phyloP scores from a whole-genome alignment of 768 basidiomycete genomes.

The Lentinula aciculospora region DNA sequence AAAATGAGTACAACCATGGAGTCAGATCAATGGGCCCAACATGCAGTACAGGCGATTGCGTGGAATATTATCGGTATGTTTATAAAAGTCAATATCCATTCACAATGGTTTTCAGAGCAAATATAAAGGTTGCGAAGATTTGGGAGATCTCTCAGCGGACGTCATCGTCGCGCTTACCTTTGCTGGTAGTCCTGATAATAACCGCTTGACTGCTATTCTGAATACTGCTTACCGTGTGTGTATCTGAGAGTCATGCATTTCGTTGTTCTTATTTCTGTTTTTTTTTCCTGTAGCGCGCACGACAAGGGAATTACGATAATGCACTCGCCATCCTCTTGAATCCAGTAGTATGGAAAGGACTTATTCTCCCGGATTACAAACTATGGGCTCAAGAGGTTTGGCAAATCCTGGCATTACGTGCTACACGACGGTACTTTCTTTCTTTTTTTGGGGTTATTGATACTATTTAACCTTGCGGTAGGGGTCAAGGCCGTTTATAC shows the following conservation, averaged over 20 bases:
- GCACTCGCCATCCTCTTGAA: conserved; percentile 60
- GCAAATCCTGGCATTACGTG: conserved; percentile 66
- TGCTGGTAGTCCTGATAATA: conserved; percentile 52
- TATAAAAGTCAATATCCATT: background rate
- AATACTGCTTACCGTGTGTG: conserved; percentile 67
- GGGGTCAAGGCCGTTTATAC: conserved; percentile 62
- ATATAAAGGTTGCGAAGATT: conserved; percentile 53
- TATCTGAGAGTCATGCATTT: background rate
- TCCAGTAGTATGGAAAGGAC: conserved; percentile 63
- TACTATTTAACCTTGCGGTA: conserved; percentile 16
- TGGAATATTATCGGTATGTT: conserved; percentile 65
- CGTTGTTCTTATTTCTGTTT: background rate
- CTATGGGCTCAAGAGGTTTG: conserved; percentile 74
- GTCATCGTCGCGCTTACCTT: conserved; percentile 65
- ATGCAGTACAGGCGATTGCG: conserved; percentile 66
- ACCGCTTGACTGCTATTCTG: conserved; percentile 51
- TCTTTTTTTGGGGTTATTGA: conserved; percentile 1
- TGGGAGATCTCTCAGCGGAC: conserved; percentile 64
- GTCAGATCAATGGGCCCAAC: conserved; percentile 64
- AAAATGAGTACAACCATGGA: conserved; percentile 44
- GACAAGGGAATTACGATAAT: conserved; percentile 62
- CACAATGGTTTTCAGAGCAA: background rate
- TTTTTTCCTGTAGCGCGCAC: conserved; percentile 43
- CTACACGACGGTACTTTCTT: conserved; percentile 53
- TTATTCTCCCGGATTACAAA: conserved; percentile 60